phyloP scores from a whole-genome alignment of 192 early-diverging fungal species.

The Coemansia sp. region DNA sequence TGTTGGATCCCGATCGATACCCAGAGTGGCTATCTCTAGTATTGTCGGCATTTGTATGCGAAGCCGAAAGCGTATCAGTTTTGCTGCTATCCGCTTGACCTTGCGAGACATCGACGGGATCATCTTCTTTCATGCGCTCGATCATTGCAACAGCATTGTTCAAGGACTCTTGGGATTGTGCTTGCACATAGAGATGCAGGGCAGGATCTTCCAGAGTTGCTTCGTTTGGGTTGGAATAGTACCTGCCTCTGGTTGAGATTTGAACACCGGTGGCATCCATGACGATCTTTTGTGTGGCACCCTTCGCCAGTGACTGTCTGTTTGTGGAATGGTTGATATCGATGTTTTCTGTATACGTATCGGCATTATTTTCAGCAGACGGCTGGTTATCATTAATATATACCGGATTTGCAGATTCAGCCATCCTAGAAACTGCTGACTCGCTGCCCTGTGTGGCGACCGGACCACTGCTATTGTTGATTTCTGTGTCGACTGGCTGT shows the following conservation, averaged over 20 bases:
- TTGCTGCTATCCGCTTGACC: background rate
- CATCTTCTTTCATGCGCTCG: conserved; percentile 60
- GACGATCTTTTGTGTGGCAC: conserved; percentile 69
- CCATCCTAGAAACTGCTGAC: background rate
- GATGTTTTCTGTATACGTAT: conserved; percentile 60
- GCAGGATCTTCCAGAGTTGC: conserved; percentile 78
- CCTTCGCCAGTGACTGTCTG: conserved; percentile 77
- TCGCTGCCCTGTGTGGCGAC: background rate
- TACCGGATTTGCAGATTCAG: background rate
- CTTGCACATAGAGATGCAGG: conserved; percentile 76
- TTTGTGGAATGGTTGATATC: conserved; percentile 83
- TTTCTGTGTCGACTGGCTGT: background rate
- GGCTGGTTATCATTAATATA: background rate
- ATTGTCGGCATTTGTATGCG: conserved; percentile 6
- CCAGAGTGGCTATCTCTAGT: conserved; percentile 42
- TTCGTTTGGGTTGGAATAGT: conserved; percentile 70
- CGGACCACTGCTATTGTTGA: background rate
- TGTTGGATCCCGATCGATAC: conserved; percentile 13
- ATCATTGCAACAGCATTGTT: conserved; percentile 73
- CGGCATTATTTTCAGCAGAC: background rate
- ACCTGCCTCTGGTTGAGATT: conserved; percentile 80
- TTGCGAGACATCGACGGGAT: background rate
- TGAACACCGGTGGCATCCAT: conserved; percentile 72
- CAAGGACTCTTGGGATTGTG: conserved; percentile 62
- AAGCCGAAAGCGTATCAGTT: background rate